Conservation (phyloP, 331 rosid genomes). For the Acacia concinna region DNA sequence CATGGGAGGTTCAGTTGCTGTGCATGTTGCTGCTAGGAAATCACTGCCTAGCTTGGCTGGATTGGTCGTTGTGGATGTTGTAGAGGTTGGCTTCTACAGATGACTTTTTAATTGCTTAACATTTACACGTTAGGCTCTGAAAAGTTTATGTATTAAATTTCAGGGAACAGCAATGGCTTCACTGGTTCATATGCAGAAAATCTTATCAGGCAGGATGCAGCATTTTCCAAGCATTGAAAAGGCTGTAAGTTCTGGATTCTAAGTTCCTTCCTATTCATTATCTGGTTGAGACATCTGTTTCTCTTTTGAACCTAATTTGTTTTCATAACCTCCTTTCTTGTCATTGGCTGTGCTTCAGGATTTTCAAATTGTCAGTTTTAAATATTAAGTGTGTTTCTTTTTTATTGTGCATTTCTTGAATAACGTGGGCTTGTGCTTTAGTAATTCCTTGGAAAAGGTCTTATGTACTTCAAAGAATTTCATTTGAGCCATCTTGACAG, state of each 20-base stretch:
- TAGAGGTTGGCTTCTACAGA: slow-evolving; percentile 65
- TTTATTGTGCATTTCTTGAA: slow-evolving; percentile 25
- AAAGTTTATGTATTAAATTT: slow-evolving; percentile 34
- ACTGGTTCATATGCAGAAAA: slow-evolving; percentile 90
- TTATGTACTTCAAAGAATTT: neutral
- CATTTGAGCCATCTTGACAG: neutral
- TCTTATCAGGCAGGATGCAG: slow-evolving; percentile 78
- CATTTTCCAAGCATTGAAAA: slow-evolving; percentile 87
- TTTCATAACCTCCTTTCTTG: slow-evolving; percentile 17
- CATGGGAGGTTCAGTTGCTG: slow-evolving; percentile 98
- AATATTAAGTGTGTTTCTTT: slow-evolving; percentile 4
- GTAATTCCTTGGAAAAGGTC: slow-evolving; percentile 4
- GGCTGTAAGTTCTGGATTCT: slow-evolving; percentile 56
- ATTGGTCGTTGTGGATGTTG: slow-evolving; percentile 94
- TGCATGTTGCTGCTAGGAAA: slow-evolving; percentile 81
- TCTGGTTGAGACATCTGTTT: slow-evolving; percentile 15
- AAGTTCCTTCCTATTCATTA: slow-evolving; percentile 6
- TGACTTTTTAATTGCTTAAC: slow-evolving; percentile 22
- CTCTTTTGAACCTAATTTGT: slow-evolving; percentile 19
- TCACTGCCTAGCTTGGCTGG: slow-evolving; percentile 77
- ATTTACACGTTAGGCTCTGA: slow-evolving; percentile 12
- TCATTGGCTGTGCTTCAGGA: slow-evolving; percentile 6
- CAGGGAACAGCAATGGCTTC: slow-evolving; percentile 99
- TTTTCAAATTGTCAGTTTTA: neutral
- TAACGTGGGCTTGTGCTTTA: slow-evolving; percentile 17